A percentile compares a stretch with the other conserved stretches of the same genome.
Conservation (phyloP, 139 green algal genomes). For the Volvox africanus region DNA sequence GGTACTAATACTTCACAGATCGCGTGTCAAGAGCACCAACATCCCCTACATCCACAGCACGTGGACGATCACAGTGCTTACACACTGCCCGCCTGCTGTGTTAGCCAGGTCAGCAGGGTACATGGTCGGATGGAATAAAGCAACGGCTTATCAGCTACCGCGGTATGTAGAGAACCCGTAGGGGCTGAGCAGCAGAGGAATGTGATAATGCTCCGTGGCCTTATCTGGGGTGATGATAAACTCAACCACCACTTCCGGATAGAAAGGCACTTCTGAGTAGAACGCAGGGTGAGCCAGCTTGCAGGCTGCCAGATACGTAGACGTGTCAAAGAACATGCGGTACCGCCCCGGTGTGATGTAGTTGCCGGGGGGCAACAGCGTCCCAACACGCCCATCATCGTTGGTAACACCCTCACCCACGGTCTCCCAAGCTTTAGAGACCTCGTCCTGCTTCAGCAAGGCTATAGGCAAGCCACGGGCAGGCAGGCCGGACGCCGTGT, state of each 20-base stretch:
- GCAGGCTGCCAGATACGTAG: constrained; percentile 78
- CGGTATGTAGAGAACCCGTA: constrained; percentile 97
- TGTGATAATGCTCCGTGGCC: constrained; percentile 90
- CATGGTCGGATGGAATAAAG: no score
- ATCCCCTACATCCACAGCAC: no score
- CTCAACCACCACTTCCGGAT: constrained; percentile 79
- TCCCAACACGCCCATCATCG: constrained; percentile 77
- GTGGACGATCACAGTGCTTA: no score
- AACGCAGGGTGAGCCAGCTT: constrained; percentile 59
- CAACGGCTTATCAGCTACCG: constrained; percentile 77
- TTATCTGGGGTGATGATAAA: constrained; percentile 80
- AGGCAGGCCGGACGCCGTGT: constrained; percentile 84
- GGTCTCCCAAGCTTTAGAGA: constrained; percentile 63
- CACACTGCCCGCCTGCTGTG: no score
- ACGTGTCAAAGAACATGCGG: constrained; percentile 86
- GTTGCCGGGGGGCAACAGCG: constrained; percentile 72
- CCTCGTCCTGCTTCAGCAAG: constrained; percentile 67
- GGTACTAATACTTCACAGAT: no score
- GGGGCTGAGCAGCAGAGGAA: constrained; percentile 93
- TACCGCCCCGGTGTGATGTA: constrained; percentile 82
- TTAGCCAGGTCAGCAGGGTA: no score
- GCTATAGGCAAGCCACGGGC: constrained; percentile 81
- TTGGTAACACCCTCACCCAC: constrained; percentile 79
- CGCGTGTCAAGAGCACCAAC: no score
- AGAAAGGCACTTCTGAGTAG: constrained; percentile 82